Conservation (phyloP, 2,329 filamentous ascomycete species). For the Trichophyton rubrum region DNA sequence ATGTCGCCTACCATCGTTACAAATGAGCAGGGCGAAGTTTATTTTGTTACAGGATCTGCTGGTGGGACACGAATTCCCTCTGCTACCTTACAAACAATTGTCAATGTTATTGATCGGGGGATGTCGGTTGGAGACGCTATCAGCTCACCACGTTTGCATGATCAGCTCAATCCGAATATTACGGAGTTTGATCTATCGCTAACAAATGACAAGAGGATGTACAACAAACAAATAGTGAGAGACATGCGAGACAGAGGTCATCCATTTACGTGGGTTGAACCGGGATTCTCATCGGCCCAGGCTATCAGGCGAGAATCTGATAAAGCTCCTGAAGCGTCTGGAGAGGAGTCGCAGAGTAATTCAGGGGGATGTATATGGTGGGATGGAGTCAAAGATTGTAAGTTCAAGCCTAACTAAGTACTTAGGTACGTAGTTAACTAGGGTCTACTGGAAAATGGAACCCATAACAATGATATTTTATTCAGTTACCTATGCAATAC, state of each 20-base stretch:
- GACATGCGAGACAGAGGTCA: conserved; percentile 55
- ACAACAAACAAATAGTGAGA: conserved; percentile 50
- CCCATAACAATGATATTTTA: too few relatives aligned
- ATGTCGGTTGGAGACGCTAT: conserved; percentile 51
- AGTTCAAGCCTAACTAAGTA: background rate
- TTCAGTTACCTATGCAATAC: too few relatives aligned
- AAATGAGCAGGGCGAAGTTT: conserved; percentile 46
- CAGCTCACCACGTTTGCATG: conserved; percentile 57
- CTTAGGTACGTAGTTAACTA: too few relatives aligned
- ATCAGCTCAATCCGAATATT: conserved; percentile 66
- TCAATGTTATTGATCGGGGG: conserved; percentile 56
- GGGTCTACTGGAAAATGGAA: too few relatives aligned
- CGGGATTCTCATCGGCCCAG: conserved; percentile 54
- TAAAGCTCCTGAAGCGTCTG: conserved; percentile 40
- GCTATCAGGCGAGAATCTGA: conserved; percentile 49
- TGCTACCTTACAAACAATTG: conserved; percentile 58
- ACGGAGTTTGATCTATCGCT: conserved; percentile 28
- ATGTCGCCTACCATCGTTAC: conserved; percentile 71
- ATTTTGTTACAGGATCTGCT: conserved; percentile 59
- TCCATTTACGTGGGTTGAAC: conserved; percentile 54
- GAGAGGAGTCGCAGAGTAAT: conserved; percentile 60
- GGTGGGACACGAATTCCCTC: conserved; percentile 77
- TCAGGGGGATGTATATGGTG: conserved; percentile 42
- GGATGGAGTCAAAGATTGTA: background rate
- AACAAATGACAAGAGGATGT: conserved; percentile 25